These are phyloP conservation scores for Pulveroboletus sp. DNA, from an alignment of 768 basidiomycete species.

Conservation along the genomic window DNA sequence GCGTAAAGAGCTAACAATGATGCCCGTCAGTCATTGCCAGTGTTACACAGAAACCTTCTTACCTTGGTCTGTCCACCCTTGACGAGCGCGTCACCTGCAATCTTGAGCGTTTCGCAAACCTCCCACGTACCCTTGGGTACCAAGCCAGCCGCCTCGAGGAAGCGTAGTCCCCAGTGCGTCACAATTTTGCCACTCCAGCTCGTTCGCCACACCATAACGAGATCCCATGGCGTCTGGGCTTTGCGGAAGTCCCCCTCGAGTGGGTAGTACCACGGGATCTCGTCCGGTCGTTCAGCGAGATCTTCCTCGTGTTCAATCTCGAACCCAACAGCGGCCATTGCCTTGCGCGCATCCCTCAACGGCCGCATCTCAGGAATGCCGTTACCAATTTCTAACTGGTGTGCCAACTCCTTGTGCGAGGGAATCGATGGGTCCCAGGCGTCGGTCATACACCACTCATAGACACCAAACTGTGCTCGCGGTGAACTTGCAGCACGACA, in stretches of 20 bases:
- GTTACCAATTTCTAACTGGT: conserved; percentile 90
- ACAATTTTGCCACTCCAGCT: conserved; percentile 82
- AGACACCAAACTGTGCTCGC: conserved; percentile 78
- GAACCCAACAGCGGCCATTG: conserved; percentile 82
- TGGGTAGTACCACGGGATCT: conserved; percentile 92
- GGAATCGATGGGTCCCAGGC: conserved; percentile 83
- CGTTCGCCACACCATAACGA: conserved; percentile 84
- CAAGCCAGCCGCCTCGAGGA: conserved; percentile 72
- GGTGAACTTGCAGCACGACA: background rate
- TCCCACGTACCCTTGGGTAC: conserved; percentile 91
- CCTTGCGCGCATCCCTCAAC: conserved; percentile 62
- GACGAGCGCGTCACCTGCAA: conserved; percentile 76
- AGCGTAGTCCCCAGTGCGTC: conserved; percentile 73
- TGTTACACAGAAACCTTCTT: conserved; percentile 18
- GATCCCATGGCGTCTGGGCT: conserved; percentile 93
- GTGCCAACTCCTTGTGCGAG: conserved; percentile 84
- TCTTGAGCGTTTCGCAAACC: conserved; percentile 84
- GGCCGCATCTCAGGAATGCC: conserved; percentile 98
- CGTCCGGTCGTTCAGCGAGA: conserved; percentile 78
- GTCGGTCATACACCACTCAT: conserved; percentile 99
- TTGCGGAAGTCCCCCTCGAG: conserved; percentile 90
- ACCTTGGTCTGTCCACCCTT: conserved; percentile 86
- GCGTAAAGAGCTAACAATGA: conserved; percentile 78
- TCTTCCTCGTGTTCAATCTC: conserved; percentile 89
- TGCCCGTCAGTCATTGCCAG: background rate